phyloP scores from a whole-genome alignment of 306 rosid species.

The Medicago ruthenica region DNA sequence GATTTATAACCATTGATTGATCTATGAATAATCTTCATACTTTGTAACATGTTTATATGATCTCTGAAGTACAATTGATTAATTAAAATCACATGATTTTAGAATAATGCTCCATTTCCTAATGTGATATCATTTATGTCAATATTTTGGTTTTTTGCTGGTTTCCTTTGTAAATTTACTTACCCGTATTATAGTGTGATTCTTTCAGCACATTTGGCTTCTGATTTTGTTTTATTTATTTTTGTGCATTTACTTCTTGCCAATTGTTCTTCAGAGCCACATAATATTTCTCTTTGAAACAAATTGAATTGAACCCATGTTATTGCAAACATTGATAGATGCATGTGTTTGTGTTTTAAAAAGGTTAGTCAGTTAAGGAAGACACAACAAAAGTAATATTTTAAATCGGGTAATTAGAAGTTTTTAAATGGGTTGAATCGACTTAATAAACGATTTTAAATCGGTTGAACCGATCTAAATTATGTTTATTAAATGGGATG shows the following conservation, averaged over 20 bases:
- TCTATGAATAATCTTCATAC: conserved; percentile 10
- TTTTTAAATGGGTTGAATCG: too few species aligned
- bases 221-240: neutral
- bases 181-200: conserved; percentile 2
- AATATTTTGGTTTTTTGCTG: neutral
- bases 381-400: neutral
- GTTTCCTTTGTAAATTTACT: conserved; percentile 23
- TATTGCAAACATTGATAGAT: conserved; percentile 11
- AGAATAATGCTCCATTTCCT: conserved; percentile 24
- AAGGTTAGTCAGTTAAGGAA: conserved; percentile 8
- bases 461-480: too few species aligned
- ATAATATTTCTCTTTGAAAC: conserved; percentile 27
- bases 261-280: neutral
- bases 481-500: too few species aligned
- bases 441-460: too few species aligned
- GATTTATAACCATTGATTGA: conserved; percentile 10
- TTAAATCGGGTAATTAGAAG: too few species aligned
- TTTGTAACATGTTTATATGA: conserved; percentile 29
- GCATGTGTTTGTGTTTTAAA: conserved; percentile 8
- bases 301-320: conserved; percentile 4
- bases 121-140: conserved; percentile 31
- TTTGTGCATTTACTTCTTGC: conserved; percentile 4
- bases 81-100: conserved; percentile 5
- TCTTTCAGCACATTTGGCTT: conserved; percentile 4
- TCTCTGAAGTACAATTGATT: neutral